phyloP scores from a whole-genome alignment of 1,139 yeast genomes.

The Tardiomyces depauwii region DNA sequence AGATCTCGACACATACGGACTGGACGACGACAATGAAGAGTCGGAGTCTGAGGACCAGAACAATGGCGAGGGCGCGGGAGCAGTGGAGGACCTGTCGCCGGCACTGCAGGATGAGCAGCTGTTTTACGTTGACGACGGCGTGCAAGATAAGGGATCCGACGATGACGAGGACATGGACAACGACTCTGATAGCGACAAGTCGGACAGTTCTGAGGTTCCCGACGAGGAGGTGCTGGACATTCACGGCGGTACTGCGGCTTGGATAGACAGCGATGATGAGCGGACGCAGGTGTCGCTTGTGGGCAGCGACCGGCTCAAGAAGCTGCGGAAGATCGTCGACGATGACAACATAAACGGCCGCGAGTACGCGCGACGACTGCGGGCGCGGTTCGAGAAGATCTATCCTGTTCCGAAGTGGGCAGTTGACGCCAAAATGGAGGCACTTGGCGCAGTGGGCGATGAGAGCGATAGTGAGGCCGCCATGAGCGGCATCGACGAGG shows the following conservation, averaged over 20 bases:
- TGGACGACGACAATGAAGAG: slow-evolving; percentile 28
- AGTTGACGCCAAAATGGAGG: slow-evolving; percentile 11
- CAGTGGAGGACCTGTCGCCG: slow-evolving; percentile 16
- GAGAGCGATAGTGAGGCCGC: slow-evolving; percentile 17
- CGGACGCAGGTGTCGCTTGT: slow-evolving; percentile 49
- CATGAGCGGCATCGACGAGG: slow-evolving; percentile 10
- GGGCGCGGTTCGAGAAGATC: slow-evolving; percentile 77
- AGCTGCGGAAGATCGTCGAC: slow-evolving; percentile 52
- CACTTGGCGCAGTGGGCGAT: slow-evolving; percentile 3
- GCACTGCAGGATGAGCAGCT: slow-evolving; percentile 25
- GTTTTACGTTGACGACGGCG: slow-evolving; percentile 27
- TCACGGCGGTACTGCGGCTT: slow-evolving; percentile 36
- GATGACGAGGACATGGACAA: slow-evolving; percentile 20
- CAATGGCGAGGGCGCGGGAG: slow-evolving; percentile 22
- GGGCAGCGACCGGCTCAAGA: slow-evolving; percentile 50
- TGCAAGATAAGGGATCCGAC: slow-evolving; percentile 21
- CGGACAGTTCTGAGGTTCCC: slow-evolving; percentile 14
- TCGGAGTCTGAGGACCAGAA: slow-evolving; percentile 14
- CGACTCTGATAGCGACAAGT: slow-evolving; percentile 14
- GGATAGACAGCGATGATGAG: slow-evolving; percentile 94
- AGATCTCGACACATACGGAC: slow-evolving; percentile 34
- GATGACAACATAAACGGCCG: slow-evolving; percentile 55
- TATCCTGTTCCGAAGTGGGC: slow-evolving; percentile 91
- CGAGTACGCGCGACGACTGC: slow-evolving; percentile 58
- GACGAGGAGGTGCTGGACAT: slow-evolving; percentile 41